Evolutionary conservation across 148 eudicot species (phyloP).

Genomic region (Rhododendron simsii): DNA sequence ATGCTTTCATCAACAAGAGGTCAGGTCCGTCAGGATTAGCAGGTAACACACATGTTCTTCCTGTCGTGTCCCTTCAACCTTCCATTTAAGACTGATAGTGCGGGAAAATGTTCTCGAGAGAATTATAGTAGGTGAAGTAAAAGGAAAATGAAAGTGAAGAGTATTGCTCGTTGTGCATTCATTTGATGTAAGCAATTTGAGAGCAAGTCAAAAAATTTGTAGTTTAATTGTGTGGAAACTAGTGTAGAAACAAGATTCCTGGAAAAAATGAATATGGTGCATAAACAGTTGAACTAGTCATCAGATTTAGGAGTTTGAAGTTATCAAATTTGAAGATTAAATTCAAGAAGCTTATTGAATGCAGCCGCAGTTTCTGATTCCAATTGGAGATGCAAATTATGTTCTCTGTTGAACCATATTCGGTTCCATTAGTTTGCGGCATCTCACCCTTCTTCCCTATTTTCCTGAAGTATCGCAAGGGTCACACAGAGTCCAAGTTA

Average conservation of each 20-base stretch:
- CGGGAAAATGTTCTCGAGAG: no score
- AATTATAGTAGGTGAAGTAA: no score
- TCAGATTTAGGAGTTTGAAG: no score
- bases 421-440: conserved; percentile 1
- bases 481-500: background rate
- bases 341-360: background rate
- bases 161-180: no score
- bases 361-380: background rate
- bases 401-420: background rate
- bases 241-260: no score
- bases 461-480: background rate
- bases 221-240: no score
- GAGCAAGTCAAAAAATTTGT: no score
- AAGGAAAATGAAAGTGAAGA: no score
- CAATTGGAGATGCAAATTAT: background rate
- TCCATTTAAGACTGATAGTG: background rate
- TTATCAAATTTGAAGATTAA: conserved; percentile 2
- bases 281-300: background rate
- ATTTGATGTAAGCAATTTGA: no score
- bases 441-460: background rate
- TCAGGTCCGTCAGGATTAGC: background rate
- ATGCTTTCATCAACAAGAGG: background rate
- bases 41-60: background rate
- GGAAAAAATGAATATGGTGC: no score
- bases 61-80: background rate